Evolutionary conservation across 352 stramenopile species (phyloP).

Genomic region (Pythium scleroteichum): DNA sequence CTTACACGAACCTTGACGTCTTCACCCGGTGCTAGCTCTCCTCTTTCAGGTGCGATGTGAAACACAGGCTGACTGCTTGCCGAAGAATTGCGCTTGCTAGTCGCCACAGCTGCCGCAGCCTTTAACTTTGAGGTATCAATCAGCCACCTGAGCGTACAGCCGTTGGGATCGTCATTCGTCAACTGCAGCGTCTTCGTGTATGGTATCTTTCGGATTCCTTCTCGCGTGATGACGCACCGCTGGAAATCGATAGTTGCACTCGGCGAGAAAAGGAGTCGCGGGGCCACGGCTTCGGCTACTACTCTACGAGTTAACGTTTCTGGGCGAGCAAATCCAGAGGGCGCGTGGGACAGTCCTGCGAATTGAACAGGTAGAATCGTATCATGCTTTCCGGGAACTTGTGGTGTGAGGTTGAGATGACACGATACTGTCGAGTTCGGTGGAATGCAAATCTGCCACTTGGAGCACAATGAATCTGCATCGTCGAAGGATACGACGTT

Average conservation of each 20-base stretch:
- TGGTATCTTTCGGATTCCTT: conserved; percentile 84
- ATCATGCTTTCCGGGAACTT: conserved; percentile 39
- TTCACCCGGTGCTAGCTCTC: conserved; percentile 79
- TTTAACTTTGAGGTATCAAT: conserved; percentile 65
- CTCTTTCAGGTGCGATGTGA: conserved; percentile 74
- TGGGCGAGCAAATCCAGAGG: conserved; percentile 24
- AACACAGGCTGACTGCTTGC: conserved; percentile 63
- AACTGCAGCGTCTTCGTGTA: conserved; percentile 83
- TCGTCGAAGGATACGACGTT: background rate
- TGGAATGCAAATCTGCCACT: conserved; percentile 77
- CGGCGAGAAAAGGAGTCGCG: conserved; percentile 70
- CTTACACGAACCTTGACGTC: conserved; percentile 79
- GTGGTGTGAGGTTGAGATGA: conserved; percentile 77
- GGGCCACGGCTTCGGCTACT: conserved; percentile 48
- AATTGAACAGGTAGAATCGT: conserved; percentile 80
- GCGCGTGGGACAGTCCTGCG: conserved; percentile 36
- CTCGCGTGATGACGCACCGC: conserved; percentile 79
- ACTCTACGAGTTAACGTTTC: conserved; percentile 48
- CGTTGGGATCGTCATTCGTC: conserved; percentile 62
- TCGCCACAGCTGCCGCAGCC: conserved; percentile 9
- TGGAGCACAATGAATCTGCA: conserved; percentile 36
- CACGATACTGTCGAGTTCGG: conserved; percentile 67
- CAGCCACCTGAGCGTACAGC: conserved; percentile 64
- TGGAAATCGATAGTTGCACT: conserved; percentile 79
- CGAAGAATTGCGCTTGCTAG: conserved; percentile 27